Percentiles rank a stretch among this genome's conserved stretches.
These are phyloP conservation scores for Aureobasidium melanogenum DNA, from an alignment of 2,329 filamentous ascomycete genomes.

Conservation along the genomic window DNA sequence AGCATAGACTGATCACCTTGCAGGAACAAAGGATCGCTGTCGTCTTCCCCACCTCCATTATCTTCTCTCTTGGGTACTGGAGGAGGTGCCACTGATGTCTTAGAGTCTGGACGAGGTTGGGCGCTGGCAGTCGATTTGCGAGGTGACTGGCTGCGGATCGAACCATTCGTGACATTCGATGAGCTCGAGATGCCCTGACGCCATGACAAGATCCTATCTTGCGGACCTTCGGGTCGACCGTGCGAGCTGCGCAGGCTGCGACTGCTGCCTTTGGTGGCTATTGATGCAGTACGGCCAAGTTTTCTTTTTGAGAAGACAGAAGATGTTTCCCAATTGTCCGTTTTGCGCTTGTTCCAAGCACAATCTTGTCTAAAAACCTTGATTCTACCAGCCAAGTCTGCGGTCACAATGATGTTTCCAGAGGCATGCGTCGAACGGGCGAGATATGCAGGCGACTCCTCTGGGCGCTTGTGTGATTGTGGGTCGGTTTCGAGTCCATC, in stretches of 20 bases:
- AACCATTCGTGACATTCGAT: not conserved
- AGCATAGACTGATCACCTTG: constrained; percentile 44
- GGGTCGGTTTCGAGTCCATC: constrained; percentile 25
- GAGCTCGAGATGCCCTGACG: constrained; percentile 57
- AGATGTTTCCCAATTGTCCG: constrained; percentile 66
- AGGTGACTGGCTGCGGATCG: constrained; percentile 9
- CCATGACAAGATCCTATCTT: constrained; percentile 84
- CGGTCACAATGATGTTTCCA: constrained; percentile 87
- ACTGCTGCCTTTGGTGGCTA: constrained; percentile 46
- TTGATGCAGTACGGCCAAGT: constrained; percentile 44
- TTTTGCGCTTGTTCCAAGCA: constrained; percentile 66
- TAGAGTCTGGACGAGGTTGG: constrained; percentile 10
- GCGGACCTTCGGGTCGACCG: constrained; percentile 34
- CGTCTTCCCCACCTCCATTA: constrained; percentile 14
- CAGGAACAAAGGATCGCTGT: constrained; percentile 39
- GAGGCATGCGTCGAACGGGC: constrained; percentile 65
- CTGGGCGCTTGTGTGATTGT: constrained; percentile 30
- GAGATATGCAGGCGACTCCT: constrained; percentile 68
- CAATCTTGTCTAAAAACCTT: constrained; percentile 96
- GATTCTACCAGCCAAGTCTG: constrained; percentile 78
- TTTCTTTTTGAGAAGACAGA: constrained; percentile 67
- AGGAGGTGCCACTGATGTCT: not conserved
- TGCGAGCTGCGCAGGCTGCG: constrained; percentile 23
- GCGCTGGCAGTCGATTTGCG: not conserved
- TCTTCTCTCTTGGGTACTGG: not conserved